These are phyloP conservation scores for Cystofilobasidium bisporidii DNA, from an alignment of 768 basidiomycete genomes.

Conservation along the genomic window DNA sequence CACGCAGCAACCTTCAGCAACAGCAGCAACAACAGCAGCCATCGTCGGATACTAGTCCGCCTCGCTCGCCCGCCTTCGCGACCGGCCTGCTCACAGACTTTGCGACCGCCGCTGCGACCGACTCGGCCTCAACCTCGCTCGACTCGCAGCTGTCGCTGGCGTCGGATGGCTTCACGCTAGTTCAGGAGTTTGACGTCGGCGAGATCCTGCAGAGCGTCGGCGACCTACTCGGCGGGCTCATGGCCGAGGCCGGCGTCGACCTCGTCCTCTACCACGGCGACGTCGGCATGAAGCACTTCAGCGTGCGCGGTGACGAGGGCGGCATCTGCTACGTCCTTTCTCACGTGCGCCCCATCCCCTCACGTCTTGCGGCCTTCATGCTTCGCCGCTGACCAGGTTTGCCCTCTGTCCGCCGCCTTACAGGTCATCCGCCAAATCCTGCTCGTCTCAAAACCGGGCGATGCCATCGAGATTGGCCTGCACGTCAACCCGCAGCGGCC, in stretches of 20 bases:
- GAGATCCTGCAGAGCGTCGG: constrained; percentile 82
- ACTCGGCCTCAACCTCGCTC: background rate
- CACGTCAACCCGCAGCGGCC: constrained; percentile 39
- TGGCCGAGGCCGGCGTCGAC: constrained; percentile 76
- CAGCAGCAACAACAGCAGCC: background rate
- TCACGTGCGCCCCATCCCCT: constrained; percentile 54
- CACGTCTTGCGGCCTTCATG: background rate
- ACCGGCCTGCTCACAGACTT: background rate
- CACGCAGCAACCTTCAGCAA: background rate
- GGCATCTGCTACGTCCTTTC: constrained; percentile 69
- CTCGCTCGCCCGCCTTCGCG: constrained; percentile 1
- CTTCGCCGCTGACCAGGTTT: constrained; percentile 29
- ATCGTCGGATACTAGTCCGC: background rate
- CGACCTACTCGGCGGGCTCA: constrained; percentile 73
- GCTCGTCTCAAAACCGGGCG: constrained; percentile 56
- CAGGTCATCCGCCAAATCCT: constrained; percentile 81
- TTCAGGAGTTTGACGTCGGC: constrained; percentile 75
- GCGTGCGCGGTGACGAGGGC: constrained; percentile 74
- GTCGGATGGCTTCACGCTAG: constrained; percentile 13
- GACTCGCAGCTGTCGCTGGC: constrained; percentile 15
- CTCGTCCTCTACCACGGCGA: constrained; percentile 84
- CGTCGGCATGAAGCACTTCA: constrained; percentile 74
- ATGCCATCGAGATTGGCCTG: constrained; percentile 78
- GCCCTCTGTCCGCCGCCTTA: constrained; percentile 16
- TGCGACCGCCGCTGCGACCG: constrained; percentile 3